These are phyloP conservation scores for Cryphonectria naterciae DNA, from an alignment of 2,329 filamentous ascomycete species.

Conservation along the genomic window DNA sequence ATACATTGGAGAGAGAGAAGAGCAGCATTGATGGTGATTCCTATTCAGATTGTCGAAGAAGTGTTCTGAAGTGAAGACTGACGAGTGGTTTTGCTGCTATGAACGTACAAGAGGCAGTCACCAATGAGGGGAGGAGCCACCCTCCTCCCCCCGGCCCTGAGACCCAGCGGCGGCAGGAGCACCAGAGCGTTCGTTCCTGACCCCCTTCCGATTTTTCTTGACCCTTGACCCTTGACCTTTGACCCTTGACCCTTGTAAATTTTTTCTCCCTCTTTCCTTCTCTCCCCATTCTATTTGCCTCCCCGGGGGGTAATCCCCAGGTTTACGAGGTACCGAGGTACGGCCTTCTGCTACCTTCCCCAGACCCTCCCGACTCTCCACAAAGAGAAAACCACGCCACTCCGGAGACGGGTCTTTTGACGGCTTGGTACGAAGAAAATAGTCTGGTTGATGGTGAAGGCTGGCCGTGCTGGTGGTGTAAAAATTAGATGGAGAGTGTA, in stretches of 20 bases:
- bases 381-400: background rate
- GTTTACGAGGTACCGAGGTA: conserved; percentile 3
- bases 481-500: background rate
- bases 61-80: background rate
- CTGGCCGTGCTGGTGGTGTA: background rate
- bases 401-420: background rate
- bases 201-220: background rate
- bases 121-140: no score
- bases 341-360: background rate
- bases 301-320: background rate
- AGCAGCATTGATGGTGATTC: background rate
- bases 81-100: no score
- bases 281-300: background rate
- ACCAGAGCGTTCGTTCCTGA: background rate
- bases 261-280: background rate
- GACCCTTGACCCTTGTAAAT: background rate
- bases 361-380: background rate
- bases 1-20: background rate
- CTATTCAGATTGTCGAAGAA: background rate
- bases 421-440: background rate
- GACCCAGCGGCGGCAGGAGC: background rate
- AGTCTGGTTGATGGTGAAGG: background rate
- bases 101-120: no score
- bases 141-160: background rate
- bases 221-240: background rate